These are phyloP conservation scores for Scedosporium apiospermum DNA, from an alignment of 2,329 filamentous ascomycete genomes.

Conservation along the genomic window DNA sequence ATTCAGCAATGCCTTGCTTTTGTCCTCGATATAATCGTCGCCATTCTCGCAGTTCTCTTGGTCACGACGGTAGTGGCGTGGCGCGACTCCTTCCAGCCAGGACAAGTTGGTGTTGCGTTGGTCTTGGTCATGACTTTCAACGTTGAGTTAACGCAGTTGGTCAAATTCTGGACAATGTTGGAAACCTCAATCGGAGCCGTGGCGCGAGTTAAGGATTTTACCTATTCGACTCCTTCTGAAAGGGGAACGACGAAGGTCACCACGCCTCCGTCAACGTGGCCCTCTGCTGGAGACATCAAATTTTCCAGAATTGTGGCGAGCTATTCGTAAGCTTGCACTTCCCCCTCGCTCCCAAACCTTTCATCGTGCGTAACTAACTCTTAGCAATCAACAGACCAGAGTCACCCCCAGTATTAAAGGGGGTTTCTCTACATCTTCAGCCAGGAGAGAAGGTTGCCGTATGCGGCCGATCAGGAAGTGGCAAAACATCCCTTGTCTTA, in stretches of 20 bases:
- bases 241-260: too few relatives aligned
- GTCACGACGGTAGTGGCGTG: slow-evolving; percentile 33
- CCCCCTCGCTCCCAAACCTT: too few relatives aligned
- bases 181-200: too few relatives aligned
- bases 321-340: too few relatives aligned
- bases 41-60: slow-evolving; percentile 33
- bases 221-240: too few relatives aligned
- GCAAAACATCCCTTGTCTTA: slow-evolving; percentile 33
- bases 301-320: too few relatives aligned
- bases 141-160: slow-evolving; percentile 9
- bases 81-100: slow-evolving; percentile 24
- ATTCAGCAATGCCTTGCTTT: slow-evolving; percentile 36
- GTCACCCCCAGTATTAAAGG: slow-evolving; percentile 15
- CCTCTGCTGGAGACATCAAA: too few relatives aligned
- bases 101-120: slow-evolving; percentile 27
- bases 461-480: slow-evolving; percentile 28
- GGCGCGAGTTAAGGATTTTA: too few relatives aligned
- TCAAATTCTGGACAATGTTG: too few relatives aligned
- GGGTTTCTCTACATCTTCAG: slow-evolving; percentile 18
- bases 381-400: slow-evolving; percentile 16
- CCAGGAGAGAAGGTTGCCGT: slow-evolving; percentile 24
- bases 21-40: slow-evolving; percentile 35
- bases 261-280: too few relatives aligned
- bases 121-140: slow-evolving; percentile 25
- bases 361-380: too few relatives aligned